Conservation (phyloP, 306 rosid species). For the Potentilla sterilis region DNA sequence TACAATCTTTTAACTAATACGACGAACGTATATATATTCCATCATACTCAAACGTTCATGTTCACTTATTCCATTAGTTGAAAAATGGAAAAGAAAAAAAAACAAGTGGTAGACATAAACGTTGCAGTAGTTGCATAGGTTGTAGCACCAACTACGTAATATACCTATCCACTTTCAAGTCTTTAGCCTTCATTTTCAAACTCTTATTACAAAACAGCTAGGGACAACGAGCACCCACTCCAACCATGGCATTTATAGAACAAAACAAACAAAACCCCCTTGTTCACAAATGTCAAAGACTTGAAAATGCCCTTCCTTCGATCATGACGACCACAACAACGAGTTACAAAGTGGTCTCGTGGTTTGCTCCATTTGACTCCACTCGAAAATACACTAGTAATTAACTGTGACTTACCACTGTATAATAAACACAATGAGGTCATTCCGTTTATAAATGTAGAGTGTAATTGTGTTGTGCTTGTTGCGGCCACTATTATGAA, state of each 20-base stretch:
- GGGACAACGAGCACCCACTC: constrained; percentile 18
- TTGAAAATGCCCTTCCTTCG: background rate
- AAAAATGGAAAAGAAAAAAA: background rate
- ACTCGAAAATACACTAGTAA: background rate
- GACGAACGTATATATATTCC: background rate
- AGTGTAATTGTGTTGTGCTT: no score
- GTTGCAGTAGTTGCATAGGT: constrained; percentile 9
- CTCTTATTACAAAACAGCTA: background rate
- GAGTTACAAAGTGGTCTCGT: background rate
- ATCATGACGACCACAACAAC: background rate
- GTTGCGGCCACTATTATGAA: no score
- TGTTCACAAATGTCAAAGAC: background rate
- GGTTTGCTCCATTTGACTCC: constrained; percentile 12
- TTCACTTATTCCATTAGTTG: background rate
- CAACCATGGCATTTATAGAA: constrained; percentile 12
- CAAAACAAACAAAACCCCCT: constrained; percentile 3
- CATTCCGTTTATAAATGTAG: background rate
- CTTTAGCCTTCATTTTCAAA: constrained; percentile 7
- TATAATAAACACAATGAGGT: background rate
- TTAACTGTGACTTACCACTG: background rate
- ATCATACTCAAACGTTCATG: background rate
- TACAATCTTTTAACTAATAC: background rate
- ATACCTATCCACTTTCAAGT: background rate
- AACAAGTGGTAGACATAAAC: constrained; percentile 16
- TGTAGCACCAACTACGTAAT: background rate